Conservation (phyloP, 352 stramenopile genomes). For the Phytophthora podocarpi region DNA sequence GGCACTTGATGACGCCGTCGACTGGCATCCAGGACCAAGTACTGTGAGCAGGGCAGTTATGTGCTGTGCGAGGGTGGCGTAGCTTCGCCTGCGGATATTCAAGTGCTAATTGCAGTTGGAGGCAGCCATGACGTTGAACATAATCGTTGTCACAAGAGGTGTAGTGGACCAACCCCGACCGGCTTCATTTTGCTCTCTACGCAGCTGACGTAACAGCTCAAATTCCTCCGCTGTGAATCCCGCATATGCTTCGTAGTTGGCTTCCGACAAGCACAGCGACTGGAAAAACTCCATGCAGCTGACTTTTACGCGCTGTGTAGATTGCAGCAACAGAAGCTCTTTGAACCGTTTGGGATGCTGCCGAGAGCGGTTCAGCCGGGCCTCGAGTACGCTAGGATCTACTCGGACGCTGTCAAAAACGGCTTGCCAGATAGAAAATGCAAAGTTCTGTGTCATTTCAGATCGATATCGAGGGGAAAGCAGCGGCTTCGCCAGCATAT, state of each 20-base stretch:
- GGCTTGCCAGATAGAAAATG: background rate
- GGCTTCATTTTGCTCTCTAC: background rate
- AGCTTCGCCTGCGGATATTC: background rate
- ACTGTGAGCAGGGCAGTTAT: background rate
- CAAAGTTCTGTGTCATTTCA: background rate
- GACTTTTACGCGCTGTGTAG: background rate
- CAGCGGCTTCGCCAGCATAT: background rate
- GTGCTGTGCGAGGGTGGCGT: background rate
- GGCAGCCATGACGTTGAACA: background rate
- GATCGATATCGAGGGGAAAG: background rate
- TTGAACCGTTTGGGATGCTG: background rate
- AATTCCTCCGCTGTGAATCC: background rate
- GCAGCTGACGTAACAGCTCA: background rate
- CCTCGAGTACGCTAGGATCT: background rate
- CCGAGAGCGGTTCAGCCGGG: background rate
- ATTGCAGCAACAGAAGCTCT: background rate
- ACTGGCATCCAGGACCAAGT: too few species aligned
- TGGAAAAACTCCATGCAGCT: background rate
- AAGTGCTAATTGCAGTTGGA: background rate
- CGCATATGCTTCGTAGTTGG: background rate
- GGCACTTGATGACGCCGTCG: too few species aligned
- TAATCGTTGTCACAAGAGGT: background rate
- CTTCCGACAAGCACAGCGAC: background rate
- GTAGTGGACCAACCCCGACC: background rate
- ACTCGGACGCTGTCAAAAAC: background rate